Evolutionary conservation across 805 yeast genomes (phyloP).

Genomic region (Saturnispora mendoncae): DNA sequence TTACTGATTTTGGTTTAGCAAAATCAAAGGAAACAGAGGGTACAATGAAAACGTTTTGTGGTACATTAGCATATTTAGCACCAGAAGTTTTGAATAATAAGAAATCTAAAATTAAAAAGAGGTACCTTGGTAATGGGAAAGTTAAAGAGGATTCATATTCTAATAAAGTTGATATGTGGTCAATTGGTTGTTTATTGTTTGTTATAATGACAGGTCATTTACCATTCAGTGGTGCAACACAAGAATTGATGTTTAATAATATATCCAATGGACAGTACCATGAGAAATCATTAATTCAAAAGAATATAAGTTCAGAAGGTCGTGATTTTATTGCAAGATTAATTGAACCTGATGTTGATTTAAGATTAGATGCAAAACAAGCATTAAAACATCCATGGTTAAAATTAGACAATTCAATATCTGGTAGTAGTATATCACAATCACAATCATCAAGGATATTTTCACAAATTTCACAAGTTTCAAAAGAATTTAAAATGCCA

Average conservation of each 20-base stretch:
- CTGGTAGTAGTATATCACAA: constrained; percentile 59
- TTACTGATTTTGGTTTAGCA: constrained; percentile 94
- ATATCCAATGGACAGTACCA: constrained; percentile 75
- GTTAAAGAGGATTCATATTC: constrained; percentile 47
- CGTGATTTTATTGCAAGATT: constrained; percentile 61
- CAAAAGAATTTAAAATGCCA: constrained; percentile 4
- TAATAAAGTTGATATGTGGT: constrained; percentile 93
- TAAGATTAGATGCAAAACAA: constrained; percentile 62
- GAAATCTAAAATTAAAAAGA: constrained; percentile 15
- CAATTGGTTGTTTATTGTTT: constrained; percentile 87
- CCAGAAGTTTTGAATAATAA: constrained; percentile 77
- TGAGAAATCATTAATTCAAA: constrained; percentile 56
- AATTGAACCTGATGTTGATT: constrained; percentile 66
- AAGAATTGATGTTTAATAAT: constrained; percentile 70
- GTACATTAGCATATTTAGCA: constrained; percentile 93
- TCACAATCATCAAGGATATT: no score
- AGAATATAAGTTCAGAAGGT: constrained; percentile 59
- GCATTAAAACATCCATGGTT: constrained; percentile 85
- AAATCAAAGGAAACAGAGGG: constrained; percentile 79
- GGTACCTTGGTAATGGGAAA: constrained; percentile 29
- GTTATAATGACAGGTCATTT: constrained; percentile 87
- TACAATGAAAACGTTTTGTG: constrained; percentile 92
- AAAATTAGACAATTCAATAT: constrained; percentile 24
- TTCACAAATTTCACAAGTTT: constrained; percentile 9
- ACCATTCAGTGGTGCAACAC: constrained; percentile 92